Conservation (phyloP, 2,329 filamentous ascomycete species). For the Fusarium siculi region DNA sequence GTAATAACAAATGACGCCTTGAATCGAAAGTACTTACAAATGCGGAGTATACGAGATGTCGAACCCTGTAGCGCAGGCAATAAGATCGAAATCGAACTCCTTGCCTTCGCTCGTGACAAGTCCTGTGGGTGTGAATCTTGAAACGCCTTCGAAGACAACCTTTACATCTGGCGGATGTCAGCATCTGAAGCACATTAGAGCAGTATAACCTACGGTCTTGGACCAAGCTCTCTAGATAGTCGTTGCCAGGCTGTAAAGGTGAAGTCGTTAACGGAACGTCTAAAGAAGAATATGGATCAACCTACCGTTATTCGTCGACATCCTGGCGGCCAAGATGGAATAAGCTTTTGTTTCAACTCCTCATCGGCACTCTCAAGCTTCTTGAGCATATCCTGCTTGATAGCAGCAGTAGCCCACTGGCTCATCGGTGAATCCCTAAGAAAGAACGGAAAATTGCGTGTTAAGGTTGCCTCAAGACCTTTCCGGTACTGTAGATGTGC, state of each 20-base stretch:
- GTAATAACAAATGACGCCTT: accelerated
- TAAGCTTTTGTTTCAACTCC: background rate
- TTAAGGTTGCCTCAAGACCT: background rate
- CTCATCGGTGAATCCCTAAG: background rate
- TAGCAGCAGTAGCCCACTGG: background rate
- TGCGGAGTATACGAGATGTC: background rate
- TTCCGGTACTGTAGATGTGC: background rate
- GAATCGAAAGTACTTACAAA: background rate
- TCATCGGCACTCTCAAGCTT: background rate
- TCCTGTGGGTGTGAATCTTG: background rate
- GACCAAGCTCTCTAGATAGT: background rate
- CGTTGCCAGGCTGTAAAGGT: background rate
- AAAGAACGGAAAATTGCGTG: background rate
- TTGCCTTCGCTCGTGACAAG: background rate
- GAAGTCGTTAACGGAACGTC: accelerated
- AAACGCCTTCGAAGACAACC: background rate
- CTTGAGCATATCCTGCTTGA: background rate
- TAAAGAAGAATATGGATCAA: background rate
- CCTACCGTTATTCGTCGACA: background rate
- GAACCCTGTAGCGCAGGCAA: background rate
- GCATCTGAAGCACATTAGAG: too few relatives aligned
- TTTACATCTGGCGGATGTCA: background rate
- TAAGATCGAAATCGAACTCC: background rate
- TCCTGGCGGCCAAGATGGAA: background rate
- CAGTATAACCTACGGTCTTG: background rate